Conservation (phyloP, 768 basidiomycete species). For the Xerocomus potaroensis region DNA sequence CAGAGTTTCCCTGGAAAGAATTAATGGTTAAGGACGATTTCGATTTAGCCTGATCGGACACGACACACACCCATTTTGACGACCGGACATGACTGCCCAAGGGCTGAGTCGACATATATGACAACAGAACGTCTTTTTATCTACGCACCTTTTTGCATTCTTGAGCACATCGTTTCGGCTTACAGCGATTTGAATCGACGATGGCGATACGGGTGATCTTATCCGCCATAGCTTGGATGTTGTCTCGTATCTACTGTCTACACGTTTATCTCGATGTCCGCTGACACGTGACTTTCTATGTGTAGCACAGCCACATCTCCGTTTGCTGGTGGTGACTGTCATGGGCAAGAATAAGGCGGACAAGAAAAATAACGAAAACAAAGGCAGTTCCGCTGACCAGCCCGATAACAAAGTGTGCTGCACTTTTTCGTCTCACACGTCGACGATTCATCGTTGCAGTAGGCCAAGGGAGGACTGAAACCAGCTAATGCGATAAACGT, state of each 20-base stretch:
- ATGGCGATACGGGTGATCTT: conserved; percentile 99
- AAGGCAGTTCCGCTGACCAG: conserved; percentile 9
- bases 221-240: conserved; percentile 59
- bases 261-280: too few relatives aligned
- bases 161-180: conserved; percentile 94
- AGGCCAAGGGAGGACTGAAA: conserved; percentile 63
- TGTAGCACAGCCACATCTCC: conserved; percentile 5
- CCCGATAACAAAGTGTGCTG: conserved; percentile 22
- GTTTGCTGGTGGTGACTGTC: not conserved
- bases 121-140: conserved; percentile 5
- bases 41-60: conserved; percentile 1
- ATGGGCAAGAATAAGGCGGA: conserved; percentile 30
- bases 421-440: not conserved
- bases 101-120: conserved; percentile 3
- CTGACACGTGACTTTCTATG: conserved; percentile 16
- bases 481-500: conserved; percentile 81
- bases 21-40: not conserved
- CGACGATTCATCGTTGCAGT: not conserved
- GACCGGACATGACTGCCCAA: conserved; percentile 82
- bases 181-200: conserved; percentile 87
- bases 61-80: conserved; percentile 84
- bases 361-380: conserved; percentile 16
- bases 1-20: conserved; percentile 80
- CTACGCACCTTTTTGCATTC: conserved; percentile 89
- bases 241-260: not conserved